A percentile compares a stretch with the other conserved stretches of the same genome.
phyloP scores from a whole-genome alignment of 495 filamentous ascomycete species.

The Opeltia flavorubescens region DNA sequence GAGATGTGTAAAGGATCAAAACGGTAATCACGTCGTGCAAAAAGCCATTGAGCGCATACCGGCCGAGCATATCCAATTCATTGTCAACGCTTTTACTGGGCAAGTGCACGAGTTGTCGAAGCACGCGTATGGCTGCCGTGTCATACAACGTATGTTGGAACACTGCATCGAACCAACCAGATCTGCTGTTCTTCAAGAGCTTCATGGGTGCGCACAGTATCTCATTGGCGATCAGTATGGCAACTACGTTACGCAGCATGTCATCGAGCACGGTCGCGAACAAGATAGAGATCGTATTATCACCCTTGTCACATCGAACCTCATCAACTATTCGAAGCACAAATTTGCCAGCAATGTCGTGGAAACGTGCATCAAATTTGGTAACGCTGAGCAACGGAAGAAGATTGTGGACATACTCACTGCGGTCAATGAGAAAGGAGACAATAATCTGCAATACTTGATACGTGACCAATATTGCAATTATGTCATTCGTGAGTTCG shows the following conservation, averaged over 20 bases:
- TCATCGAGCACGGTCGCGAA: slow-evolving; percentile 69
- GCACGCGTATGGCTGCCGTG: slow-evolving; percentile 81
- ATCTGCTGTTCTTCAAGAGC: slow-evolving; percentile 57
- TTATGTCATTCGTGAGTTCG: slow-evolving; percentile 87
- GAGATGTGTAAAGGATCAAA: slow-evolving; percentile 72
- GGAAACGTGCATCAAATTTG: slow-evolving; percentile 78
- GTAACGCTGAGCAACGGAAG: slow-evolving; percentile 50
- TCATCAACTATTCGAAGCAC: slow-evolving; percentile 74
- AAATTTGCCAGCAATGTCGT: slow-evolving; percentile 98
- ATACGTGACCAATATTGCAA: slow-evolving; percentile 92
- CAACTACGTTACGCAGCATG: slow-evolving; percentile 93
- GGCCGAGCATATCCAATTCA: slow-evolving; percentile 68
- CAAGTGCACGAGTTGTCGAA: slow-evolving; percentile 65
- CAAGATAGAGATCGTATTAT: slow-evolving; percentile 66
- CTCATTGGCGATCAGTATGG: slow-evolving; percentile 86
- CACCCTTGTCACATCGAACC: slow-evolving; percentile 50
- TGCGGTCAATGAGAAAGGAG: slow-evolving; percentile 43
- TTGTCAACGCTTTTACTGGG: slow-evolving; percentile 71
- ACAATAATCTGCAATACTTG: slow-evolving; percentile 53
- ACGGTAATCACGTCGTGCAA: slow-evolving; percentile 95
- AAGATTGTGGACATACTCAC: slow-evolving; percentile 58
- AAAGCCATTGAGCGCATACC: slow-evolving; percentile 85
- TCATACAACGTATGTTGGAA: slow-evolving; percentile 88
- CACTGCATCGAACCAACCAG: slow-evolving; percentile 62
- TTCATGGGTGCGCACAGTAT: slow-evolving; percentile 54